Percentiles rank a stretch among this genome's conserved stretches.
Conservation (phyloP, 106 monocot species). For the Allium fistulosum region DNA sequence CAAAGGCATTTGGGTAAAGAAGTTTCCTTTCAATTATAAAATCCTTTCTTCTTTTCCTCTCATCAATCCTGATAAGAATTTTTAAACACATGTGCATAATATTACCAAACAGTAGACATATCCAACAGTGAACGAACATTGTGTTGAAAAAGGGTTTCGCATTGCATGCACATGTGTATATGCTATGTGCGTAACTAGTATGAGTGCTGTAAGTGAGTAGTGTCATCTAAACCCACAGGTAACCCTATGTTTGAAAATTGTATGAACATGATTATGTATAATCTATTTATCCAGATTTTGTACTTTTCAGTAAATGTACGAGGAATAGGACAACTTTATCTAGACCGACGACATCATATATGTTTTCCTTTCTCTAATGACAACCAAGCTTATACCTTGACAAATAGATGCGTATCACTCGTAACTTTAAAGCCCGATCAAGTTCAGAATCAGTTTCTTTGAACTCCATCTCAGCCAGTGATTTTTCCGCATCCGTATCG, state of each 20-base stretch:
- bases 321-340: no score
- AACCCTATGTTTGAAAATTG: no score
- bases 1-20: constrained; percentile 82
- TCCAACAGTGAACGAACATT: not conserved
- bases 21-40: constrained; percentile 95
- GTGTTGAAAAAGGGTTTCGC: no score
- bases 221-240: no score
- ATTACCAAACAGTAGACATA: not conserved
- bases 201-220: no score
- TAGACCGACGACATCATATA: not conserved
- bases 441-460: constrained; percentile 86
- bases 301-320: no score
- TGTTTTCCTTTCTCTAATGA: not conserved
- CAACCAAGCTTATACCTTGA: constrained; percentile 42
- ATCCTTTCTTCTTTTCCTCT: constrained; percentile 87
- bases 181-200: no score
- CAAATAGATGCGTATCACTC: constrained; percentile 67
- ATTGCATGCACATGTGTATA: no score
- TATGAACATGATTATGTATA: no score
- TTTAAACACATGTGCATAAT: not conserved
- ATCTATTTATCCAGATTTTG: no score
- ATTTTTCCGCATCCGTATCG: constrained; percentile 86
- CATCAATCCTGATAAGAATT: constrained; percentile 60
- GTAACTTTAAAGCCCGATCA: constrained; percentile 74
- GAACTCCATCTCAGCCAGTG: constrained; percentile 97